Conservation (phyloP, 75 land plant species). For the Chamaecyparis obtusa region DNA sequence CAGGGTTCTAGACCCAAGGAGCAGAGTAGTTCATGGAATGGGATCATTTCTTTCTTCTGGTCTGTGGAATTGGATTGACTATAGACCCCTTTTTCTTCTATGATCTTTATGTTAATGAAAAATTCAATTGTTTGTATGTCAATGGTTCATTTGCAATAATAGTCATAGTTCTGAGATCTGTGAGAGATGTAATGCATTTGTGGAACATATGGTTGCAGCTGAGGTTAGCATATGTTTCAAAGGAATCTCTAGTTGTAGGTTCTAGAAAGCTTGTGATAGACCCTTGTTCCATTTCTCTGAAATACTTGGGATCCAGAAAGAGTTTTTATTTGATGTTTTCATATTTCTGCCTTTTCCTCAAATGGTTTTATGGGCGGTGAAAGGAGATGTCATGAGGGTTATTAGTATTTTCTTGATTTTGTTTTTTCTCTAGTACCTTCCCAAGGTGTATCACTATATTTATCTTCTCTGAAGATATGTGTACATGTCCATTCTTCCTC, state of each 20-base stretch:
- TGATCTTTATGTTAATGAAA: neutral
- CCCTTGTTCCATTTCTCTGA: slow-evolving; percentile 30
- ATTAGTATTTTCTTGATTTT: slow-evolving; percentile 66
- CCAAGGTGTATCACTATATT: slow-evolving; percentile 76
- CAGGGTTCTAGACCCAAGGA: slow-evolving; percentile 40
- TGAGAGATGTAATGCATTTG: slow-evolving; percentile 65
- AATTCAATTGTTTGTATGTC: slow-evolving; percentile 29
- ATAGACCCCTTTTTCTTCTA: slow-evolving; percentile 92
- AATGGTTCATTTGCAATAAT: slow-evolving; percentile 70
- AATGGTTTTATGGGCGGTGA: slow-evolving; percentile 70
- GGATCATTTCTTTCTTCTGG: slow-evolving; percentile 73
- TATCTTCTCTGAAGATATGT: slow-evolving; percentile 54
- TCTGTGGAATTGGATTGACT: slow-evolving; percentile 52
- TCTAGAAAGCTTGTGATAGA: slow-evolving; percentile 34
- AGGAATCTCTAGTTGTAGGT: slow-evolving; percentile 30
- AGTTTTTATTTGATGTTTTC: slow-evolving; percentile 73
- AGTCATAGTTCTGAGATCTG: slow-evolving; percentile 59
- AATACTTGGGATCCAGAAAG: slow-evolving; percentile 48
- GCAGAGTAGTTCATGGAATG: slow-evolving; percentile 53
- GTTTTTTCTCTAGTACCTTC: slow-evolving; percentile 78
- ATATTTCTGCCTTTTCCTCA: slow-evolving; percentile 77
- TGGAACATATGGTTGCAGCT: slow-evolving; percentile 85
- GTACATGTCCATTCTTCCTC: too few species aligned
- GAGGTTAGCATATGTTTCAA: slow-evolving; percentile 37
- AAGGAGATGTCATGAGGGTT: slow-evolving; percentile 38